Conservation (phyloP, 495 filamentous ascomycete species). For the Daldinia vernicosa region DNA sequence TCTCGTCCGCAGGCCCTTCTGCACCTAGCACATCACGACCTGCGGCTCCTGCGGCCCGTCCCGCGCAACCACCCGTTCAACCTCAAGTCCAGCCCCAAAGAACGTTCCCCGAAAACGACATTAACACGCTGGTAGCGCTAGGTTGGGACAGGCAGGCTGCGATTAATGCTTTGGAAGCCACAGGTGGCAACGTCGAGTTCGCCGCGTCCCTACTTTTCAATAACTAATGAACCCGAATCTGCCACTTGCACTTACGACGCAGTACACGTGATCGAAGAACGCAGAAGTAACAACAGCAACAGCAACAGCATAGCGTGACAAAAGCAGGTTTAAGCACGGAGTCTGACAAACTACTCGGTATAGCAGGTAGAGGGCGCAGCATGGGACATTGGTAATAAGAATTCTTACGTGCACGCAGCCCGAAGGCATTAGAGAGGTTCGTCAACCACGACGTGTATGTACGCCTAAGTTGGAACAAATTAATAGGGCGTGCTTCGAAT, state of each 20-base stretch:
- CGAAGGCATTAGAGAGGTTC: conserved; percentile 28
- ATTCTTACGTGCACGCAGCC: conserved; percentile 24
- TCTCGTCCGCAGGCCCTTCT: conserved; percentile 44
- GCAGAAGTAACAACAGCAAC: background rate
- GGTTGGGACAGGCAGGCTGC: conserved; percentile 83
- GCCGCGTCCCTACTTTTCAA: conserved; percentile 86
- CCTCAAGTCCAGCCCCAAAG: conserved; percentile 40
- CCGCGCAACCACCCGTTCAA: conserved; percentile 38
- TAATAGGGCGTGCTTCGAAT: conserved; percentile 9
- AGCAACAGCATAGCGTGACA: conserved; percentile 16
- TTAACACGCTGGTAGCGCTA: conserved; percentile 77
- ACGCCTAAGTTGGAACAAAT: background rate
- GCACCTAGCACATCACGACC: conserved; percentile 42
- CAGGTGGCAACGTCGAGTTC: conserved; percentile 84
- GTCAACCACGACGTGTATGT: conserved; percentile 7
- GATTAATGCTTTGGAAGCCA: conserved; percentile 79
- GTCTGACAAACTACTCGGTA: conserved; percentile 12
- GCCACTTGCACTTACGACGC: conserved; percentile 5
- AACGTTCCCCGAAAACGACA: conserved; percentile 66
- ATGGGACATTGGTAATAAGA: conserved; percentile 14
- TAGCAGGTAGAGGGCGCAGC: conserved; percentile 29
- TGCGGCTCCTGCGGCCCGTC: conserved; percentile 47
- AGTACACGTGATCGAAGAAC: conserved; percentile 2
- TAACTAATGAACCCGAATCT: conserved; percentile 38
- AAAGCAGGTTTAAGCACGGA: conserved; percentile 1